Conservation (phyloP, 2,329 filamentous ascomycete genomes). For the Colletotrichum spaethianum region DNA sequence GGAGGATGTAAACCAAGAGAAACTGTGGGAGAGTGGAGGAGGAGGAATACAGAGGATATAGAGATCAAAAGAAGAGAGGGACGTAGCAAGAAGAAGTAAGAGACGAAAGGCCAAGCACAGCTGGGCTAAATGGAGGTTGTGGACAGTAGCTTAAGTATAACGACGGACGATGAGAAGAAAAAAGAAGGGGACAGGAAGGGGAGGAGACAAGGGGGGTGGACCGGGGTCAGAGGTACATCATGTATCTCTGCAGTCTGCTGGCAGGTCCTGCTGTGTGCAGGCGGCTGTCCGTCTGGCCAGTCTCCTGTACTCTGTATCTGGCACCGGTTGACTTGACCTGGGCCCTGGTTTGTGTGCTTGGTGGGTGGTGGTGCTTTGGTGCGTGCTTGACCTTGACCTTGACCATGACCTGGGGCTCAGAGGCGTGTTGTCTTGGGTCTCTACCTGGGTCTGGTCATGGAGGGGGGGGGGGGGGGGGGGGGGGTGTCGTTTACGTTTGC, state of each 20-base stretch:
- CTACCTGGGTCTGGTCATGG: background rate
- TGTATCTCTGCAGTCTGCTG: background rate
- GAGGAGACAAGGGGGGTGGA: slow-evolving; percentile 6
- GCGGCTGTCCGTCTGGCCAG: background rate
- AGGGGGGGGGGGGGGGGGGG: background rate
- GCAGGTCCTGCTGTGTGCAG: background rate
- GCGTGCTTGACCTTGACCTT: slow-evolving; percentile 20
- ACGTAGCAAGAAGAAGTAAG: slow-evolving; percentile 39
- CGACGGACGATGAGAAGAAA: slow-evolving; percentile 33
- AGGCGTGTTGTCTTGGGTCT: slow-evolving; percentile 13
- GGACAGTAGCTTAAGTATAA: slow-evolving; percentile 40
- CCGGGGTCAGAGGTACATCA: slow-evolving; percentile 21
- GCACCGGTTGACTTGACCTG: background rate
- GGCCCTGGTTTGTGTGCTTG: slow-evolving; percentile 14
- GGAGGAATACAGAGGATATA: background rate
- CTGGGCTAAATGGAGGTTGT: slow-evolving; percentile 30
- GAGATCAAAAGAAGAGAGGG: slow-evolving; percentile 26
- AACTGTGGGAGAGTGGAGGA: background rate
- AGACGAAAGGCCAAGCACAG: slow-evolving; percentile 39
- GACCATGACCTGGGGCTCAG: slow-evolving; percentile 13
- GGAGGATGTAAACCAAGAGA: slow-evolving; percentile 29
- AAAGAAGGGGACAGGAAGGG: slow-evolving; percentile 21
- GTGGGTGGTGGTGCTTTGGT: slow-evolving; percentile 7
- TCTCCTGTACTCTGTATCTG: background rate
- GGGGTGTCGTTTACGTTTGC: too few species aligned